Evolutionary conservation across 495 filamentous ascomycete species (phyloP), one percentile per base, ranked within the genome.

Genomic region (Alectoria sarmentosa): DNA sequence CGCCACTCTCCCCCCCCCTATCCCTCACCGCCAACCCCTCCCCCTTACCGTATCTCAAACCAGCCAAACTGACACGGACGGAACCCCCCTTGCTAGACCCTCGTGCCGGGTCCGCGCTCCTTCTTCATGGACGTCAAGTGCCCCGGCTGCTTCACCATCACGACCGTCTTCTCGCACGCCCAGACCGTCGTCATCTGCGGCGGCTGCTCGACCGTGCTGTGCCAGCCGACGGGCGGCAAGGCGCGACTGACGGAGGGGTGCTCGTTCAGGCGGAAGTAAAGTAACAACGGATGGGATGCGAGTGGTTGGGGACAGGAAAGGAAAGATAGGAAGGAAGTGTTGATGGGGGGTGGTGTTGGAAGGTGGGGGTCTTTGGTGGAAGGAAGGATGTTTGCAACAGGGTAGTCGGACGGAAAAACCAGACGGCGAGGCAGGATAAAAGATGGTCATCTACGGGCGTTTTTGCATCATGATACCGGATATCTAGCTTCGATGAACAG

Each of bases 41-140:
- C 21, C 42, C 42, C 21, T 3, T 9, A 1, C 59, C 14, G 5
- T n/a, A 38, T 15, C n/a, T n/a, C 17, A 23, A 57, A 48, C 41
- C 61, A 71, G 66, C 75, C 4, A n/a, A n/a, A 66, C 23, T 41
- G 48, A 46, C 42, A 17, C 54, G 55, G 60, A 37, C 41, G 13
- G n/a, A n/a, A 41, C 17, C 58, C n/a, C 36, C 36, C 36, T 64
- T 17, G 49, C 65, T 70, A 97, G 94, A 89, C 84, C 63, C 88
- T 98, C 73, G 94, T 98, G 74, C 94, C 94, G 72, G 87, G 86
- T 65, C 94, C 94, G 68, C 90, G 94, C 73, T 96, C 92, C 71
- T 98, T 98, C 88, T 98, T 98, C 87, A 98, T 98, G 94, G 94
- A 98, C 73, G 94, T 98, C 82, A 98, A 97, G 86, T 98, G 94